A percentile compares a stretch with the other conserved stretches of the same genome.
Conservation (phyloP, 1,284 basidiomycete genomes). For the Salmacisia buchloeana region DNA sequence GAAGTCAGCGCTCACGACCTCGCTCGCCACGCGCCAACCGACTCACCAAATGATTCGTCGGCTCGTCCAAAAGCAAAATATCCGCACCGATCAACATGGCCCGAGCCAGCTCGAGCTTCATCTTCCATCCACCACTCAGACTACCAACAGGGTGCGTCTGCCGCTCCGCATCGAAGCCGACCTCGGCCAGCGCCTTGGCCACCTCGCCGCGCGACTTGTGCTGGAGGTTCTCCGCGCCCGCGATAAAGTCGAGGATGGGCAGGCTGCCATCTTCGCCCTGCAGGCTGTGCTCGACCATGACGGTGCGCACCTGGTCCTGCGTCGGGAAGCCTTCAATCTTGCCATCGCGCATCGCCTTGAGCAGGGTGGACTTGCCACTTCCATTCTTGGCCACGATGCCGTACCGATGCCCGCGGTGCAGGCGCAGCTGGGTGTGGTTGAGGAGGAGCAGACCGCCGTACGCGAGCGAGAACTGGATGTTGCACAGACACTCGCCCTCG, state of each 20-base stretch:
- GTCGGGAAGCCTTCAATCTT: constrained; percentile 94
- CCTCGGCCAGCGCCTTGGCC: constrained; percentile 34
- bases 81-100: constrained; percentile 60
- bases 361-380: constrained; percentile 89
- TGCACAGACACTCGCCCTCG: constrained; percentile 67
- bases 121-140: constrained; percentile 98
- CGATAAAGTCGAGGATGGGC: constrained; percentile 81
- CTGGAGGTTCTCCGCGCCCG: constrained; percentile 52
- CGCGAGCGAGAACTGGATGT: constrained; percentile 89
- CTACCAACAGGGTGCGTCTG: constrained; percentile 81
- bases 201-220: constrained; percentile 41
- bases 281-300: constrained; percentile 94
- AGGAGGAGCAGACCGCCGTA: constrained; percentile 92
- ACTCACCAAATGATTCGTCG: constrained; percentile 63
- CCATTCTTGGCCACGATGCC: constrained; percentile 95
- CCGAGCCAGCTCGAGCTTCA: constrained; percentile 76
- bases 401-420: constrained; percentile 79
- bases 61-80: constrained; percentile 82
- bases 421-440: constrained; percentile 86
- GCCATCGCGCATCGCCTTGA: constrained; percentile 89
- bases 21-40: neutral
- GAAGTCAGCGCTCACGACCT: constrained; percentile 6
- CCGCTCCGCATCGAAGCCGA: constrained; percentile 79
- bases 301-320: constrained; percentile 73
- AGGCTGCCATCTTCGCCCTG: constrained; percentile 82